Evolutionary conservation across 2,329 filamentous ascomycete genomes (phyloP), one percentile per base, ranked within the genome.

Genomic region (Incumbomyces lentus): DNA sequence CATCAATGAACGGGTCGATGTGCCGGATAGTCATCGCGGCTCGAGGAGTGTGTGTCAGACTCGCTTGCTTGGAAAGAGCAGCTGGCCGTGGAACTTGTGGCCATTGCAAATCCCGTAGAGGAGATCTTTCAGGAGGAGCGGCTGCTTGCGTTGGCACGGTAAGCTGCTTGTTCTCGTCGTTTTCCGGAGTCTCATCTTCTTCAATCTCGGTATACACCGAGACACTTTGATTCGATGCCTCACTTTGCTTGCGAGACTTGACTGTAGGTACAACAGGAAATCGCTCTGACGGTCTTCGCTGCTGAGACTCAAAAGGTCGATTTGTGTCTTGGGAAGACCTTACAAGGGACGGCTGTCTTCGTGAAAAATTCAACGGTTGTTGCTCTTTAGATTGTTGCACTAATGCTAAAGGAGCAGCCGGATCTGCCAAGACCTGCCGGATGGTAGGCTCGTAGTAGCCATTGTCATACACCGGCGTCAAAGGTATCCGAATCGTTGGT

Each of bases 401-500:
- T n/a, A 16, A 22, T 32, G 26, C 34, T 17, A 30, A 6, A 13
- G n/a, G 36, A 6, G 17, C 12, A 6, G 2, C 16, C 8, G 35
- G 13, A 12, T 26, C 32, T 22, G 40, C 36, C 7, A 35, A 3
- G 12, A 22, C 37, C 33, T 40, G 38, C 10, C 44, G 26, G 12
- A 41, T 40, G 19, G 16, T 47, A 3, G 44, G 26, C 22, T 47
- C 36, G 37, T 22, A 40, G 26, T 35, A 54, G 10, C 55, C 56
- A 40, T 58, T 55, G 37, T 58, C 55, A 33, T 57, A 57, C n/a
- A 51, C 52, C 13, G 55, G 55, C 8, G 55, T 58, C 17, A 57
- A 44, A 2, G 53, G 54, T 14, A 56, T 38, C 30, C 36, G 34
- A 10, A 16, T 35, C 2, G 44, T 37, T 18, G 48, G 42, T 8